Base-by-base conservation (phyloP, 2,329 filamentous ascomycete species). In the Scedosporium aurantiacum region DNA sequence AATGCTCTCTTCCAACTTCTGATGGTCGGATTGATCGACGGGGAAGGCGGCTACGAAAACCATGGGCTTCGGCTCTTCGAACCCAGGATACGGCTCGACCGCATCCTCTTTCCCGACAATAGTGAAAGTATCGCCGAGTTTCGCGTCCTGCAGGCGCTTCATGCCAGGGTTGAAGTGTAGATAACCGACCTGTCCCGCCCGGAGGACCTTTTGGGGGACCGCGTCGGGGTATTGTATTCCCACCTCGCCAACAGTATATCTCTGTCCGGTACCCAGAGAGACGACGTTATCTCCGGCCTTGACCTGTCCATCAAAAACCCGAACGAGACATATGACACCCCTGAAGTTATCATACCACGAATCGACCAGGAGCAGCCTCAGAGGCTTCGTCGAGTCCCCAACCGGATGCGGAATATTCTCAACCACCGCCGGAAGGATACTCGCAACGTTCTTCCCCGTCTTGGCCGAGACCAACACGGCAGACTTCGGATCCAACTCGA, bases 341-440 rank as follows among this genome's bases (percentile, higher is more conserved):
- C 91, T 89, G 74, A 97, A 99, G 63, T 88, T 92, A 70, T 96
- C 92, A 72, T 99, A 99, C 94, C 94, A 99, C 23, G 92, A 97
- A 74, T 99, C 94, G 28, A 99, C 91, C 14, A 99, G 84, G 57
- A 99, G 78, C 75, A 97, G 82, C 63, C 90, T 86, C 62, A 97
- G 74, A 1, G 91, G 90, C 12, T 55, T 61, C 67, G 86, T 89
- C 60, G 80, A 75, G 67, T 94, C 86, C 4, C 94, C 94, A 0
- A 82, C 74, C 0, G 94, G 94, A 47, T 85, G 83, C 21, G 94
- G 93, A 3, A 99, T 88, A 63, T 87, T 80, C 66, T 95, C 88
- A 45, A 99, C 86, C 8, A 97, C 91, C 12, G 85, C 86, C 0
- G 94, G 93, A 47, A 99, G 76, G 4, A 99, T 78, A n/a, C 84